Base-by-base conservation (phyloP, 73 alveolate genomes). In the Tetrahymena malaccensis region DNA sequence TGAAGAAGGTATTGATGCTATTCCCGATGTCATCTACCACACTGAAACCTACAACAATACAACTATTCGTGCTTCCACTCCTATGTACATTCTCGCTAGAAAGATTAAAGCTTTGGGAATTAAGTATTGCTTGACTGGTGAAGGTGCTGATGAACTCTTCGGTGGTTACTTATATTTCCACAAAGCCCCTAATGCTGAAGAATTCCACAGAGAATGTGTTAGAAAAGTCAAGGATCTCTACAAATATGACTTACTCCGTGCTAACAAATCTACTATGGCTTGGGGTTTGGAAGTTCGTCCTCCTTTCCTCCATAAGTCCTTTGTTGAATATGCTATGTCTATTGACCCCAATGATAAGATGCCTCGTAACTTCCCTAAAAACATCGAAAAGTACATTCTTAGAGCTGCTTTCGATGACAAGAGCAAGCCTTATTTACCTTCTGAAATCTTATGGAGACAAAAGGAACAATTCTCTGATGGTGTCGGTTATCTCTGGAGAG, bases 121-220 rank as follows among this genome's bases (percentile, higher is more conserved):
- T 38, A 95, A 96, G 43, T 96, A 96, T 43, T 96, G 97, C 43
- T 55, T 96, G 34, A 95, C 98, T 40, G 98, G 98, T 21, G 99
- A 98, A 94, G 99, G 99, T 22, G 96, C 98, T 10, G 98, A 98
- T 85, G 98, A 97, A 50, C 85, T 97, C 93, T 93, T 97, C 58
- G 97, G 98, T 94, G 99, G 99, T 34, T 98, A 98, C 96, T 96
- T 98, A 33, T 98, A 98, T 95, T 98, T 98, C 97, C 98, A 97
- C 93, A 97, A 96, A 93, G 98, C 98, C 17, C 98, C 98, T 0
- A 93, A 94, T 93, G 58, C 94, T 43, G 97, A 94, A 35, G 99
- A 97, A 85, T 85, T 96, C 57, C 97, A 97, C 56, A 27, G 95
- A 94, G 98, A 96, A 55, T 93, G 70, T 25, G 95, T 95, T 1